phyloP scores from a whole-genome alignment of 1,284 basidiomycete genomes.

The Ganoderma sp. region DNA sequence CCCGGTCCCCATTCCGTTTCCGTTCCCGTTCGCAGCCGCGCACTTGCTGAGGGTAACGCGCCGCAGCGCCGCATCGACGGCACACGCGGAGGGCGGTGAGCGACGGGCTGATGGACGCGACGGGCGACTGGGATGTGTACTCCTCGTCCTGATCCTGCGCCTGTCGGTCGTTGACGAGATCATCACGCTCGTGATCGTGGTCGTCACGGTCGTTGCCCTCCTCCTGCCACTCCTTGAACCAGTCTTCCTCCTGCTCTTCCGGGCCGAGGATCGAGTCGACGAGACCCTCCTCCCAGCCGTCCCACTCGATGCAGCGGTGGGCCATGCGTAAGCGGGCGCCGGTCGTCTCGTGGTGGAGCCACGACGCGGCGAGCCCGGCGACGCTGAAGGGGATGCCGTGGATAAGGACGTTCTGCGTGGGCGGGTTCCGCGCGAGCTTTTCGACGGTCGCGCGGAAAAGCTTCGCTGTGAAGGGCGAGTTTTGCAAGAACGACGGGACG shows the following conservation, averaged over 20 bases:
- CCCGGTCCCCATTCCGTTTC: constrained; percentile 6
- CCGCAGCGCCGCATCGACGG: constrained; percentile 19
- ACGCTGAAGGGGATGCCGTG: constrained; percentile 35
- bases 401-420: constrained; percentile 26
- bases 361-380: constrained; percentile 61
- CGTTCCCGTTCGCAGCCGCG: constrained; percentile 10
- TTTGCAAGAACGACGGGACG: constrained; percentile 76
- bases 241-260: constrained; percentile 70
- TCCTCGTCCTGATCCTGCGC: constrained; percentile 26
- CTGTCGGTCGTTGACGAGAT: constrained; percentile 6
- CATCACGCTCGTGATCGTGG: constrained; percentile 8
- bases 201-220: constrained; percentile 12
- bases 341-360: constrained; percentile 70
- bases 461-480: constrained; percentile 71
- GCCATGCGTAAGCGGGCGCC: constrained; percentile 72
- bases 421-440: constrained; percentile 45
- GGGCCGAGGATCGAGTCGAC: constrained; percentile 74
- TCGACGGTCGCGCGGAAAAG: constrained; percentile 70
- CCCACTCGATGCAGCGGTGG: constrained; percentile 81
- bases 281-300: constrained; percentile 85
- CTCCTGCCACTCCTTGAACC: constrained; percentile 58
- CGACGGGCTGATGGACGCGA: constrained; percentile 27
- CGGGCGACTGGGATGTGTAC: constrained; percentile 18
- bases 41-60: constrained; percentile 5
- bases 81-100: constrained; percentile 27